Percentiles rank a stretch among this genome's conserved stretches.
phyloP scores from a whole-genome alignment of 2,329 filamentous ascomycete species.

The Metarhizium anisopliae region DNA sequence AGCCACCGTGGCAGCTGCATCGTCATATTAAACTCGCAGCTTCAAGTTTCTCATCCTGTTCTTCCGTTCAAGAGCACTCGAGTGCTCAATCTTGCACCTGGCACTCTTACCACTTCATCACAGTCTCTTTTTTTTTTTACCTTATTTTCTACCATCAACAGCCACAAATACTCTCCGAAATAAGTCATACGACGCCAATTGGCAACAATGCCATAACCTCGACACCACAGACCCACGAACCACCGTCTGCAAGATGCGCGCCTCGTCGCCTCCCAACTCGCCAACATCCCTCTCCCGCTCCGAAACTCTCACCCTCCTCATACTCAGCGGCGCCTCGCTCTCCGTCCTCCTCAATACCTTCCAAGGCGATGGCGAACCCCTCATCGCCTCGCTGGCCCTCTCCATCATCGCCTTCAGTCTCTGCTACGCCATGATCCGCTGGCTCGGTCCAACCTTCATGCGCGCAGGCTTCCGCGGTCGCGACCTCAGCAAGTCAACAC shows the following conservation, averaged over 20 bases:
- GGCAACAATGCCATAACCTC: not conserved
- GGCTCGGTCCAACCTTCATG: conserved; percentile 87
- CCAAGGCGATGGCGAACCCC: conserved; percentile 75
- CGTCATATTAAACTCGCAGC: not conserved
- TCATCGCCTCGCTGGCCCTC: conserved; percentile 81
- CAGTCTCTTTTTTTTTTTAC: not conserved
- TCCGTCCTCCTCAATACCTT: conserved; percentile 74
- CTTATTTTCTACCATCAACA: not conserved
- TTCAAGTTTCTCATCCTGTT: not conserved
- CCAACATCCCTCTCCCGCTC: conserved; percentile 35
- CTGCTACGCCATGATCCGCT: conserved; percentile 79
- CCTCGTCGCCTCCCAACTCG: conserved; percentile 16
- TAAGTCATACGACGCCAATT: not conserved
- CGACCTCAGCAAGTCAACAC: conserved; percentile 66
- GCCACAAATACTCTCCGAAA: not conserved
- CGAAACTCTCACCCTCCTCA: conserved; percentile 47
- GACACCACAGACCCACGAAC: not conserved
- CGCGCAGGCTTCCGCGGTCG: conserved; percentile 80
- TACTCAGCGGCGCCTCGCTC: conserved; percentile 59
- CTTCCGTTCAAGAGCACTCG: not conserved
- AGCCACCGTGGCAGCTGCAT: conserved; percentile 3
- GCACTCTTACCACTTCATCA: not conserved
- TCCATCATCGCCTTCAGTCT: conserved; percentile 76
- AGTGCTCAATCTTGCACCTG: no score
- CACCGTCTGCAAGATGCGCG: not conserved